Evolutionary conservation across 2,329 filamentous ascomycete species (phyloP).

Genomic region (Fusarium nodosum): DNA sequence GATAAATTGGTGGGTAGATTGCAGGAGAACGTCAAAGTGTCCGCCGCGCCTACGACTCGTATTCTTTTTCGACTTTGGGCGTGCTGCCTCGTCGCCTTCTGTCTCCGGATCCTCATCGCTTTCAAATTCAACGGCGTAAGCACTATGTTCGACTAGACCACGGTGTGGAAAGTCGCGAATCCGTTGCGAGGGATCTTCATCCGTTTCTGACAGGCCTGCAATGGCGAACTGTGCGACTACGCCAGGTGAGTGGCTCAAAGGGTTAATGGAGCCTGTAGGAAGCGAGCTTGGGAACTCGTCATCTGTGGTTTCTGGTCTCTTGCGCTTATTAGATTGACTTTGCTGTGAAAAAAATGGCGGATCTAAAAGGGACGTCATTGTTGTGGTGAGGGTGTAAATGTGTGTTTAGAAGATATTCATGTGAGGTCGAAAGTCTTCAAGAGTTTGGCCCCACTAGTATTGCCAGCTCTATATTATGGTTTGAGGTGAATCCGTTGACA

Average conservation of each 20-base stretch:
- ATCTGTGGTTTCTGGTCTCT: constrained; percentile 20
- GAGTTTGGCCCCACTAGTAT: constrained; percentile 32
- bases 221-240: constrained; percentile 66
- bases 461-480: not conserved
- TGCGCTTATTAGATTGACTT: constrained; percentile 42
- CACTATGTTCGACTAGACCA: constrained; percentile 31
- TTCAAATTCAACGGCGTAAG: constrained; percentile 32
- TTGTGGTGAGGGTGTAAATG: constrained; percentile 6
- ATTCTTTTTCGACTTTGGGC: constrained; percentile 29
- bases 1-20: constrained; percentile 80
- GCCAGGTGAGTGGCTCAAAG: constrained; percentile 66
- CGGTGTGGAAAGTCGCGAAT: constrained; percentile 67
- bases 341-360: constrained; percentile 42
- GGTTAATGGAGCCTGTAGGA: constrained; percentile 62
- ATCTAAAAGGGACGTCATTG: constrained; percentile 41
- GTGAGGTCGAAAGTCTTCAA: constrained; percentile 21
- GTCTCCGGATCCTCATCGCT: constrained; percentile 42
- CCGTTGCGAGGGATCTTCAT: constrained; percentile 59
- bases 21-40: constrained; percentile 76
- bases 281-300: constrained; percentile 37
- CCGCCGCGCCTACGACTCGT: constrained; percentile 43
- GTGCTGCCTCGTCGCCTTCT: constrained; percentile 23
- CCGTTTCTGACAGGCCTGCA: constrained; percentile 65
- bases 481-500: constrained; percentile 4
- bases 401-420: constrained; percentile 7